Evolutionary conservation across 306 rosid species (phyloP), one percentile per base, ranked within the genome.

Genomic region (Cucurbita moschata): DNA sequence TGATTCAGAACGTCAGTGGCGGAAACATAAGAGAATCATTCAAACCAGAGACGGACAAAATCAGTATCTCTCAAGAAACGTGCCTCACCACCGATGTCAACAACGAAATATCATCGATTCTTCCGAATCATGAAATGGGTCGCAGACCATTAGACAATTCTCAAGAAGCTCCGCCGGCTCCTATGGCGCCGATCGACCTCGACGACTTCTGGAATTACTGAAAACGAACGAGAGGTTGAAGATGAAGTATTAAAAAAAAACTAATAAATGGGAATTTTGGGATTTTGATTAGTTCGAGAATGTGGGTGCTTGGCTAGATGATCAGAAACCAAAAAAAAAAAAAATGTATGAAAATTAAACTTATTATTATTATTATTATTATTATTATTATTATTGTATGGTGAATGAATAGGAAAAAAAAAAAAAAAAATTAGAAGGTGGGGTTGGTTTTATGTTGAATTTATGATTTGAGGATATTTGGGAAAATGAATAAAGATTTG

Each of bases 141-240:
- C 80, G 84, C 56, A 81, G 84, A 76, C 54, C 50, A 47, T 88
- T 83, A 53, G 82, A 75, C 15, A 82, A 83, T 82, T 39, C 69
- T n/a, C 96, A 87, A 51, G 83, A 74, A 23, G 76, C 85, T 18
- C 26, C 84, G 19, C 60, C 75, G 18, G 75, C 66, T 76, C 53
- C 86, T 38, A 83, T 81, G 80, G 84, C 84, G 7, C 61, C 83
- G 0, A 67, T 77, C 38, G 86, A 81, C 65, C 61, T 81, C 23
- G 90, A 79, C 30, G 58, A 62, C 37, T 73, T 87, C 66, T 92
- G 98, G 98, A 84, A 77, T 78, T 90, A 86, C 73, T 86, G 65
- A 79, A 63, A 39, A 16, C 8, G 13, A 40, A 15, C 0, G 37
- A 64, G 35, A 42, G 9, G 71, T 42, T 26, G 56, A 68, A 18